phyloP scores from a whole-genome alignment of 1,139 yeast species.

The Diutina ranongensis region DNA sequence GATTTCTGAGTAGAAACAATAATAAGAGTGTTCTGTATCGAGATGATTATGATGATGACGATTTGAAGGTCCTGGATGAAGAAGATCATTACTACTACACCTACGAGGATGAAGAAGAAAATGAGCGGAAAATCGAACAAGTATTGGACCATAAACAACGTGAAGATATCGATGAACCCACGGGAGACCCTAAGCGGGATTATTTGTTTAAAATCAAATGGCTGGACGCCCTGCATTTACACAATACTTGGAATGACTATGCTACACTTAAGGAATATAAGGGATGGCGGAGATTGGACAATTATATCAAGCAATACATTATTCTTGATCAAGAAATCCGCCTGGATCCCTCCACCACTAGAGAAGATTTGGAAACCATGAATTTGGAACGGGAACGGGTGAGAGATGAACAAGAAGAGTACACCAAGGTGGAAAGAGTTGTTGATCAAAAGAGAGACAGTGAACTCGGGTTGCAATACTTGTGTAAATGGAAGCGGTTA shows the following conservation, averaged over 20 bases:
- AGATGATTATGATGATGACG: conserved; percentile 48
- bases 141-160: conserved; percentile 42
- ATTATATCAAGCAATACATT: conserved; percentile 74
- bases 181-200: conserved; percentile 47
- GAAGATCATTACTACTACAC: conserved; percentile 22
- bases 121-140: conserved; percentile 35
- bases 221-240: conserved; percentile 81
- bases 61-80: conserved; percentile 43
- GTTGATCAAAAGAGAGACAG: conserved; percentile 70
- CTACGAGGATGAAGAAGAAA: conserved; percentile 29
- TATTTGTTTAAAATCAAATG: conserved; percentile 71
- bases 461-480: conserved; percentile 58
- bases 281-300: conserved; percentile 82
- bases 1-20: conserved; percentile 69
- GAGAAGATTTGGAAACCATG: conserved; percentile 88
- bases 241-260: conserved; percentile 89
- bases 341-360: conserved; percentile 67
- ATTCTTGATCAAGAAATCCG: conserved; percentile 65
- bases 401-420: conserved; percentile 76
- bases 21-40: conserved; percentile 63
- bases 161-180: conserved; percentile 24
- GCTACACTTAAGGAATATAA: conserved; percentile 40
- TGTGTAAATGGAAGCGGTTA: conserved; percentile 87
- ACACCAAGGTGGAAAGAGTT: conserved; percentile 77
- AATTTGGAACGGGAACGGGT: conserved; percentile 81